A percentile compares a stretch with the other conserved stretches of the same genome.
Conservation (phyloP, 495 filamentous ascomycete genomes). For the Penicillium ochrochloron region DNA sequence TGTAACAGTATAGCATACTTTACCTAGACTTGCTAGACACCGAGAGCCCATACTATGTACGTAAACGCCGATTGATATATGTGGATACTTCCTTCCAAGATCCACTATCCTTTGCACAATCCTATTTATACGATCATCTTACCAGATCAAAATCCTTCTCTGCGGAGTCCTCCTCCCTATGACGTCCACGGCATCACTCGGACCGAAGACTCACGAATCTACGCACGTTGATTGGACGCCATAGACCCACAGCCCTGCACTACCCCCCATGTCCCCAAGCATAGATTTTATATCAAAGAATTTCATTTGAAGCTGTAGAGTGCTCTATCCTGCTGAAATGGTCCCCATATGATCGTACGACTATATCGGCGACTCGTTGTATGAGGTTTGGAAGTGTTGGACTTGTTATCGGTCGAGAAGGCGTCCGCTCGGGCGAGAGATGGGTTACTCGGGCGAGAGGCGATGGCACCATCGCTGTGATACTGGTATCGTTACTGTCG, state of each 20-base stretch:
- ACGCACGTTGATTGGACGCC: neutral
- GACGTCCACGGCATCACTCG: neutral
- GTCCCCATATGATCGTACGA: neutral
- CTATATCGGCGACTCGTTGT: neutral
- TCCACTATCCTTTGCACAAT: neutral
- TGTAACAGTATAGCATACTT: too few relatives aligned
- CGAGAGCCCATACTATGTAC: neutral
- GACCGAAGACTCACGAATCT: neutral
- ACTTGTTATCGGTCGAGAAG: constrained; percentile 23
- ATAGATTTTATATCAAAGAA: neutral
- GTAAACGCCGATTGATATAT: neutral
- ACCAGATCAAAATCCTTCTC: neutral
- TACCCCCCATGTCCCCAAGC: neutral
- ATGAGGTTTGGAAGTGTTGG: neutral
- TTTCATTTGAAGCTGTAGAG: neutral
- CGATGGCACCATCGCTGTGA: constrained; percentile 16
- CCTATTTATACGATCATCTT: neutral
- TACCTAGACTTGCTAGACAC: neutral
- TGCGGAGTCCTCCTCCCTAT: neutral
- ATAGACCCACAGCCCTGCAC: constrained; percentile 6
- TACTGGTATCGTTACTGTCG: constrained; percentile 16
- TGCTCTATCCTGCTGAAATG: neutral
- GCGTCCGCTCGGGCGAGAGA: constrained; percentile 25
- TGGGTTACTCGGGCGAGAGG: constrained; percentile 25
- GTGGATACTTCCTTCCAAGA: neutral